Evolutionary conservation across 371 early-diverging fungal species (phyloP).

Genomic region (Dichotomocladium elegans): DNA sequence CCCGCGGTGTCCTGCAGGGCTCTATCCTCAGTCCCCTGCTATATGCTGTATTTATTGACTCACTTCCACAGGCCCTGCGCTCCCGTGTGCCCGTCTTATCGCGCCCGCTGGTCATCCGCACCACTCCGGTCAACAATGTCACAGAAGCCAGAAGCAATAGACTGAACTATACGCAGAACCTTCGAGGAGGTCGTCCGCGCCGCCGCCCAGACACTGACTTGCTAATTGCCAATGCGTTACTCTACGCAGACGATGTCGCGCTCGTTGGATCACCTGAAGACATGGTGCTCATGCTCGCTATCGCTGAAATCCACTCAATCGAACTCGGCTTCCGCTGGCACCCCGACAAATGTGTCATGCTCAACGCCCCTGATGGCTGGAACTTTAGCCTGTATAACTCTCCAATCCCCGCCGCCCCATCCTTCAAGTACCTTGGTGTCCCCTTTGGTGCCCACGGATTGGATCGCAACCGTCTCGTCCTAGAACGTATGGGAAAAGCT

Average conservation of each 20-base stretch:
- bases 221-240: conserved; percentile 10
- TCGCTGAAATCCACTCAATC: conserved; percentile 11
- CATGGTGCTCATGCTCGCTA: conserved; percentile 10
- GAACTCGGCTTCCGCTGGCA: conserved; percentile 22
- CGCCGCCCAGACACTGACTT: neutral
- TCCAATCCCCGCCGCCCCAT: neutral
- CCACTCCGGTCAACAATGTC: neutral
- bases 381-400: neutral
- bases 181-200: neutral
- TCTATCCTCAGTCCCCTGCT: conserved; percentile 19
- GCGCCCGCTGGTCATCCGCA: neutral
- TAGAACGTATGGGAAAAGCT: neutral
- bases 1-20: conserved; percentile 18
- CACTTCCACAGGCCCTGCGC: conserved; percentile 4
- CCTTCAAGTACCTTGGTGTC: conserved; percentile 5
- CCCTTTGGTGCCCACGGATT: conserved; percentile 1
- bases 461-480: neutral
- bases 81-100: neutral
- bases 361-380: neutral
- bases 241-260: conserved; percentile 30
- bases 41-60: conserved; percentile 22
- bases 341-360: conserved; percentile 26
- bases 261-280: conserved; percentile 11
- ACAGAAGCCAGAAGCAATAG: neutral
- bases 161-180: neutral